Conservation (phyloP, 2,329 filamentous ascomycete genomes). For the Keithomyces neogunnii region DNA sequence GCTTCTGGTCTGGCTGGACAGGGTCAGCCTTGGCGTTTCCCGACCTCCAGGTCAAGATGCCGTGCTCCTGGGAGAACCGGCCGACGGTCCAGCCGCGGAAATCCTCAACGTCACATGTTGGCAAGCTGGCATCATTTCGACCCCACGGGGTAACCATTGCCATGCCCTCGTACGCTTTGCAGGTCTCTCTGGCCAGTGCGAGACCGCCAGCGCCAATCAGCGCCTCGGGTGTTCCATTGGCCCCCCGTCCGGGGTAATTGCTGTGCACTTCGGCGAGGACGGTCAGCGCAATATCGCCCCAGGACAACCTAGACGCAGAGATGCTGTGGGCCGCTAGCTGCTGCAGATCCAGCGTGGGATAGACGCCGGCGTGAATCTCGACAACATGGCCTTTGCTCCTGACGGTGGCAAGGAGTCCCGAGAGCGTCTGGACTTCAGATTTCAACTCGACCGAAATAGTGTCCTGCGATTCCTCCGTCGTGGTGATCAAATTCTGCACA, state of each 20-base stretch:
- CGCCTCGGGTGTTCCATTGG: conserved; percentile 45
- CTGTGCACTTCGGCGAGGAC: conserved; percentile 66
- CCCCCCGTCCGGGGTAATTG: conserved; percentile 53
- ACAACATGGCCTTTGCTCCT: conserved; percentile 35
- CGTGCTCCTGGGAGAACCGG: conserved; percentile 71
- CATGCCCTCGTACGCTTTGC: conserved; percentile 63
- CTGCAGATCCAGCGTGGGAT: conserved; percentile 68
- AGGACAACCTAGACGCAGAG: conserved; percentile 31
- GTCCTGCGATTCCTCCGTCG: conserved; percentile 5
- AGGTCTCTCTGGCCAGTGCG: conserved; percentile 66
- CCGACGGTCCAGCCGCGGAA: conserved; percentile 58
- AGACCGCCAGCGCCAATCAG: conserved; percentile 62
- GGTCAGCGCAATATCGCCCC: conserved; percentile 54
- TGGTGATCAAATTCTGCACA: conserved; percentile 15
- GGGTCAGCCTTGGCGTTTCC: conserved; percentile 20
- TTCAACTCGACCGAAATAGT: conserved; percentile 11
- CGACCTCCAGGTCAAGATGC: conserved; percentile 52
- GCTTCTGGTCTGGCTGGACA: conserved; percentile 12
- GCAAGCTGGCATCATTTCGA: conserved; percentile 20
- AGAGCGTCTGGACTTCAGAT: conserved; percentile 11
- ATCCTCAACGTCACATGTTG: conserved; percentile 21
- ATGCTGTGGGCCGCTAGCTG: conserved; percentile 65
- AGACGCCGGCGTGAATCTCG: conserved; percentile 70
- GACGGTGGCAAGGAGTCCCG: conserved; percentile 15
- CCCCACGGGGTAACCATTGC: conserved; percentile 57